A percentile compares a stretch with the other conserved stretches of the same genome.
phyloP scores from a whole-genome alignment of 352 stramenopile genomes.

The Blastocystis sp. region DNA sequence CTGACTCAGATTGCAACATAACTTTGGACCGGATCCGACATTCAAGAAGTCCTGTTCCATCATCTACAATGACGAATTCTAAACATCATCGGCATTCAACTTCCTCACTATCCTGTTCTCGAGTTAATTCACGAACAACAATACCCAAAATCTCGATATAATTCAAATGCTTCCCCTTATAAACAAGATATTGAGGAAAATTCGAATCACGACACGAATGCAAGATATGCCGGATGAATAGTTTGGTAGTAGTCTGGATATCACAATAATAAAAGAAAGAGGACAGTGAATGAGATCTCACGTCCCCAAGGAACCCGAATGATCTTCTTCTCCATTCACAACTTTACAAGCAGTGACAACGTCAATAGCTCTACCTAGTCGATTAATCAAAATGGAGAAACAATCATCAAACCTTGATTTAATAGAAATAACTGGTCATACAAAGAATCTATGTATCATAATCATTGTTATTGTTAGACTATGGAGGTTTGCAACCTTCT shows the following conservation, averaged over 20 bases:
- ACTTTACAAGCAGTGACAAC: no score
- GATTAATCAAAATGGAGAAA: no score
- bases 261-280: neutral
- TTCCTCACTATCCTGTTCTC: neutral
- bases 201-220: neutral
- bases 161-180: neutral
- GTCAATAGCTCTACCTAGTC: no score
- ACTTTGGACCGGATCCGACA: neutral
- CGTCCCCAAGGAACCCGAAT: slow-evolving; percentile 5
- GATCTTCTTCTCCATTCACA: neutral
- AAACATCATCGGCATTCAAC: neutral
- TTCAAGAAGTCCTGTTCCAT: slow-evolving; percentile 46
- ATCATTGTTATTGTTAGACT: neutral
- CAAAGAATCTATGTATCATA: neutral
- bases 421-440: no score
- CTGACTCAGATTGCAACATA: neutral
- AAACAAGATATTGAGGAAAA: neutral
- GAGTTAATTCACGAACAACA: slow-evolving; percentile 14
- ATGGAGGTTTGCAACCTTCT: no score
- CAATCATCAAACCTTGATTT: no score
- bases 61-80: slow-evolving; percentile 31
- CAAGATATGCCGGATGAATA: neutral
- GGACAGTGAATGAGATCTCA: neutral
- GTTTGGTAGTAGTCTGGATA: slow-evolving; percentile 1
- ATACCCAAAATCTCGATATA: slow-evolving; percentile 20